phyloP scores from a whole-genome alignment of 2,329 filamentous ascomycete species.

The Fusarium sp. region DNA sequence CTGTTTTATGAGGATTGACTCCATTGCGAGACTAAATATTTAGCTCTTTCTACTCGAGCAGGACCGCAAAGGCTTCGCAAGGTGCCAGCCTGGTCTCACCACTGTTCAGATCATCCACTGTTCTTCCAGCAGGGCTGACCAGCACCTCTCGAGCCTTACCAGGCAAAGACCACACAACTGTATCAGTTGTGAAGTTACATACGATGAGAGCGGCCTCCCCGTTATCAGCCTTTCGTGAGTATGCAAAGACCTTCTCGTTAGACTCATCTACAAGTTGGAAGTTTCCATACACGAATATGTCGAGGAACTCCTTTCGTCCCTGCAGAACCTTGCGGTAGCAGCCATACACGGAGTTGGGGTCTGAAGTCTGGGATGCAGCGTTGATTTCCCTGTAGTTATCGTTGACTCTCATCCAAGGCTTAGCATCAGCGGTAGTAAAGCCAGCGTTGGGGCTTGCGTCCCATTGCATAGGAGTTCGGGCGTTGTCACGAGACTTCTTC shows the following conservation, averaged over 20 bases:
- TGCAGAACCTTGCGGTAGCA: constrained; percentile 72
- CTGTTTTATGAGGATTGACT: constrained; percentile 49
- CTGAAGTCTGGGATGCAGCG: constrained; percentile 63
- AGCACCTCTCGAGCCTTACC: constrained; percentile 50
- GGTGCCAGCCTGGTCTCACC: constrained; percentile 50
- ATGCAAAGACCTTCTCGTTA: constrained; percentile 54
- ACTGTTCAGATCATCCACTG: constrained; percentile 42
- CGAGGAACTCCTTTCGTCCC: constrained; percentile 69
- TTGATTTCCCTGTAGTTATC: constrained; percentile 73
- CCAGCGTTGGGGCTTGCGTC: constrained; percentile 68
- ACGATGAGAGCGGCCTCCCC: constrained; percentile 52
- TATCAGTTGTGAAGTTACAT: constrained; percentile 54
- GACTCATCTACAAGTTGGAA: constrained; percentile 54
- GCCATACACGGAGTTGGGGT: constrained; percentile 64
- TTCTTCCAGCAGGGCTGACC: constrained; percentile 49
- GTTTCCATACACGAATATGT: constrained; percentile 75
- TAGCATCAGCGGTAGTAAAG: constrained; percentile 65
- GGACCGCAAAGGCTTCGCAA: constrained; percentile 53
- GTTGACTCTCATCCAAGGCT: constrained; percentile 79
- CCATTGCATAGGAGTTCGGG: constrained; percentile 80
- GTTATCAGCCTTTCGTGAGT: constrained; percentile 49
- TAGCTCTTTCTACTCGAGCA: constrained; percentile 40
- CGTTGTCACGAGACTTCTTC: constrained; percentile 74
- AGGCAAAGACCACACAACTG: constrained; percentile 48
- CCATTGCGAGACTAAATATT: neutral